These are phyloP conservation scores for Triangularia verruculosa DNA, from an alignment of 2,329 filamentous ascomycete species.

Conservation along the genomic window DNA sequence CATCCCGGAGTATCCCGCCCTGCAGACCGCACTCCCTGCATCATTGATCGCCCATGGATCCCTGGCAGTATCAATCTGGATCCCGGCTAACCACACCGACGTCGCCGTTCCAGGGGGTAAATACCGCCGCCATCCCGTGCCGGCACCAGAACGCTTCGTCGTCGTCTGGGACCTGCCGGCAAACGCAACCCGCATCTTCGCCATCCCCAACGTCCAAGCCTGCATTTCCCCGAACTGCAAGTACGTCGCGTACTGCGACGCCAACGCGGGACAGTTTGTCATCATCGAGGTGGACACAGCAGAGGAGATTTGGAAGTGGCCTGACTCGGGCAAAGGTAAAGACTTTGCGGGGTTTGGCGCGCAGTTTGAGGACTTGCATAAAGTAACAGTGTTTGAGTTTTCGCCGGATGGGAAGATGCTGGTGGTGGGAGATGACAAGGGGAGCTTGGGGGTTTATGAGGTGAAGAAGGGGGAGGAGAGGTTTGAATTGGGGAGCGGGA, in stretches of 20 bases:
- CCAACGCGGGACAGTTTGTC: slow-evolving; percentile 17
- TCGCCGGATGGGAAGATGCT: slow-evolving; percentile 21
- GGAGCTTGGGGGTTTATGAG: slow-evolving; percentile 24
- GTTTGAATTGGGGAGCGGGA: slow-evolving; percentile 21
- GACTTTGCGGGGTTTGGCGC: slow-evolving; percentile 20
- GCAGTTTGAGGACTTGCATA: slow-evolving; percentile 22
- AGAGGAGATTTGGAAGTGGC: slow-evolving; percentile 27
- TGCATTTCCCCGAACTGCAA: slow-evolving; percentile 28
- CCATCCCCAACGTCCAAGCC: slow-evolving; percentile 27
- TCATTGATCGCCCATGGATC: slow-evolving; percentile 23
- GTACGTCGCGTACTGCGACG: slow-evolving; percentile 27
- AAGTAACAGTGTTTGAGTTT: slow-evolving; percentile 28
- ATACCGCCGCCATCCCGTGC: slow-evolving; percentile 15
- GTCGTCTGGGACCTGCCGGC: slow-evolving; percentile 25
- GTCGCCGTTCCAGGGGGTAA: slow-evolving; percentile 17
- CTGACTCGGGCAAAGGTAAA: slow-evolving; percentile 10
- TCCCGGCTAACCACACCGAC: slow-evolving; percentile 24
- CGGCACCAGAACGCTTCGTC: slow-evolving; percentile 20
- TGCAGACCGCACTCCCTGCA: slow-evolving; percentile 25
- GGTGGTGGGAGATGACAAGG: slow-evolving; percentile 23
- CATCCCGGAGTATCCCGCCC: slow-evolving; percentile 24
- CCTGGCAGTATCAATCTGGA: slow-evolving; percentile 28
- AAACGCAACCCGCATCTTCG: slow-evolving; percentile 25
- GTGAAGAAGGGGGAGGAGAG: slow-evolving; percentile 15
- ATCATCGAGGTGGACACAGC: slow-evolving; percentile 21